Evolutionary conservation across 805 yeast genomes (phyloP).

Genomic region (Monosporozyma unispora): DNA sequence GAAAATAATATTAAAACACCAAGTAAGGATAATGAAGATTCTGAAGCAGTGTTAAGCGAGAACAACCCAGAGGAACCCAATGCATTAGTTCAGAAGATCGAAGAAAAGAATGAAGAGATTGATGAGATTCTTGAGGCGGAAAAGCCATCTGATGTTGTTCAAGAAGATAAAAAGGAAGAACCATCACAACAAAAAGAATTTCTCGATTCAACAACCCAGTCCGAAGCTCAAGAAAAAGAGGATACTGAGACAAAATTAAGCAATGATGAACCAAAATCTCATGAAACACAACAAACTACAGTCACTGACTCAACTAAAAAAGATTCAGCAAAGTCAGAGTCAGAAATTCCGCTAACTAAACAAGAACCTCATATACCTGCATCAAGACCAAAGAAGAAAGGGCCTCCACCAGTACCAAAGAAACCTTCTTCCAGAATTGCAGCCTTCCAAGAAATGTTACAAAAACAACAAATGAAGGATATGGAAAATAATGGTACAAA

Average conservation of each 20-base stretch:
- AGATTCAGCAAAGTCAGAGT: background rate
- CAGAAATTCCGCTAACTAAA: background rate
- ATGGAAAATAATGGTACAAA: slow-evolving; percentile 37
- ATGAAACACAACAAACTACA: background rate
- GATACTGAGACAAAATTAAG: background rate
- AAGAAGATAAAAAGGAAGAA: background rate
- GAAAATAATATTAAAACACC: too few species aligned
- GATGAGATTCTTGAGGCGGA: background rate
- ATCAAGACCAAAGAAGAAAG: slow-evolving; percentile 16
- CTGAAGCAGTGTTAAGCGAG: too few species aligned
- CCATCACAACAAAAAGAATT: background rate
- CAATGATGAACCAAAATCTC: background rate
- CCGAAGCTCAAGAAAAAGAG: background rate
- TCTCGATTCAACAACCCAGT: background rate
- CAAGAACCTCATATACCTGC: slow-evolving; percentile 8
- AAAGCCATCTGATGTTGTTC: background rate
- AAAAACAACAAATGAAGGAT: slow-evolving; percentile 39
- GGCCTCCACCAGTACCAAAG: slow-evolving; percentile 65
- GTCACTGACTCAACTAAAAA: background rate
- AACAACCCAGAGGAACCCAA: too few species aligned
- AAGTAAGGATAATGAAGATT: too few species aligned
- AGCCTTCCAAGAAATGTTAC: slow-evolving; percentile 71
- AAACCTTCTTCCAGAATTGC: slow-evolving; percentile 73
- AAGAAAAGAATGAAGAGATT: background rate
- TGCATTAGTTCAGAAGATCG: too few species aligned